phyloP scores from a whole-genome alignment of 2,329 filamentous ascomycete species.

The Colletotrichum spaethianum region DNA sequence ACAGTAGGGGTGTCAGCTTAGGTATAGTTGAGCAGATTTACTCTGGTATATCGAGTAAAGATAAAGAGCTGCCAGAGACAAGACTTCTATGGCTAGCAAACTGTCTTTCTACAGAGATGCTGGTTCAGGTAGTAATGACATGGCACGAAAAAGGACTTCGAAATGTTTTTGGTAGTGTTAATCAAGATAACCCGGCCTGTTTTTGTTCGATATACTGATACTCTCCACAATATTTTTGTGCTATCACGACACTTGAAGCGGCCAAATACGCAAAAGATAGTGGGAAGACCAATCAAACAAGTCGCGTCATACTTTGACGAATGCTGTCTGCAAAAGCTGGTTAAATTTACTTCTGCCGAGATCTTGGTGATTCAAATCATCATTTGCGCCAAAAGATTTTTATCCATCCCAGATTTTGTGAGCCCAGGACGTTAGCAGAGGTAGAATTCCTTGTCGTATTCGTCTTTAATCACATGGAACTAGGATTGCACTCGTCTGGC shows the following conservation, averaged over 20 bases:
- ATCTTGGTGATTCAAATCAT: conserved; percentile 16
- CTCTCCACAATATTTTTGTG: too few species aligned
- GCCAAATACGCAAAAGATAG: conserved; percentile 15
- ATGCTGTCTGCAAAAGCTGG: conserved; percentile 52
- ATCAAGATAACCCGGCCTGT: too few species aligned
- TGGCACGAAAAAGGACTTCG: conserved; percentile 51
- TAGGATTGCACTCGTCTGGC: conserved; percentile 68
- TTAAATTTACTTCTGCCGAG: conserved; percentile 73
- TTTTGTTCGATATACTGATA: too few species aligned
- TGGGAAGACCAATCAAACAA: not conserved
- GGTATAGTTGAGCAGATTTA: conserved; percentile 47
- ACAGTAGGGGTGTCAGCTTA: conserved; percentile 37
- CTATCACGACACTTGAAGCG: too few species aligned
- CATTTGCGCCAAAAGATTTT: conserved; percentile 67
- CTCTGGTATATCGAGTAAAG: conserved; percentile 55
- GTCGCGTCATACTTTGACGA: not conserved
- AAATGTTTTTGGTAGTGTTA: too few species aligned
- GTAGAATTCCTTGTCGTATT: conserved; percentile 74
- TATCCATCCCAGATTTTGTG: conserved; percentile 72
- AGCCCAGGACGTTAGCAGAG: conserved; percentile 66
- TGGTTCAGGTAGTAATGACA: conserved; percentile 54
- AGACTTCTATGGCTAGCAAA: conserved; percentile 53
- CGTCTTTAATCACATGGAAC: conserved; percentile 77
- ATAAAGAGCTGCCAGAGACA: conserved; percentile 54
- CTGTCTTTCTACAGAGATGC: conserved; percentile 54